Evolutionary conservation across 495 filamentous ascomycete species (phyloP).

Genomic region (Penicillium alfredii): DNA sequence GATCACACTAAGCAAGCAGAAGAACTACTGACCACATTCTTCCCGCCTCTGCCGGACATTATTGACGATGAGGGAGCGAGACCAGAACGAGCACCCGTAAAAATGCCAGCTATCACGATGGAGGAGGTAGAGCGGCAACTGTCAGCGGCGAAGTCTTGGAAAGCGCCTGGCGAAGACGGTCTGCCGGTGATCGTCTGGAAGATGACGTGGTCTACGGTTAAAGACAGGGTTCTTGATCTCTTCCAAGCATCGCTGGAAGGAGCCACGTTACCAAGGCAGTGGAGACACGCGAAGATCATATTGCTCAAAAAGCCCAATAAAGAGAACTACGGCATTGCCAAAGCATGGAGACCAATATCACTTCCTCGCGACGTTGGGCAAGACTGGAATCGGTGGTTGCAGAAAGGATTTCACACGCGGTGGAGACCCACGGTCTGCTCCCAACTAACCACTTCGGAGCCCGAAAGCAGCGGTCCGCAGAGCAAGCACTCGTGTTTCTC

Average conservation of each 20-base stretch:
- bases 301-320: constrained; percentile 20
- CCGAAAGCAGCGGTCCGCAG: constrained; percentile 6
- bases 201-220: constrained; percentile 24
- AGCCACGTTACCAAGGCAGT: constrained; percentile 9
- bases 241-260: constrained; percentile 13
- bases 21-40: constrained; percentile 22
- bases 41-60: constrained; percentile 16
- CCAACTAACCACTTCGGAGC: constrained; percentile 2
- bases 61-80: constrained; percentile 17
- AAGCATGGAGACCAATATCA: constrained; percentile 25
- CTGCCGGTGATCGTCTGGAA: constrained; percentile 24
- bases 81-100: constrained; percentile 15
- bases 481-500: constrained; percentile 21
- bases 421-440: constrained; percentile 16
- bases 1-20: constrained; percentile 19
- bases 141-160: constrained; percentile 11
- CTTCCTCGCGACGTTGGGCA: constrained; percentile 25
- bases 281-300: constrained; percentile 16
- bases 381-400: constrained; percentile 26
- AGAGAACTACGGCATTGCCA: constrained; percentile 18
- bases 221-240: constrained; percentile 6
- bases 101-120: constrained; percentile 16
- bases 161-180: constrained; percentile 4
- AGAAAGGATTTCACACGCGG: constrained; percentile 20
- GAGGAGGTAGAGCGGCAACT: constrained; percentile 19